Evolutionary conservation across 2,329 filamentous ascomycete species (phyloP).

Genomic region (Neocucurbitaria cava): DNA sequence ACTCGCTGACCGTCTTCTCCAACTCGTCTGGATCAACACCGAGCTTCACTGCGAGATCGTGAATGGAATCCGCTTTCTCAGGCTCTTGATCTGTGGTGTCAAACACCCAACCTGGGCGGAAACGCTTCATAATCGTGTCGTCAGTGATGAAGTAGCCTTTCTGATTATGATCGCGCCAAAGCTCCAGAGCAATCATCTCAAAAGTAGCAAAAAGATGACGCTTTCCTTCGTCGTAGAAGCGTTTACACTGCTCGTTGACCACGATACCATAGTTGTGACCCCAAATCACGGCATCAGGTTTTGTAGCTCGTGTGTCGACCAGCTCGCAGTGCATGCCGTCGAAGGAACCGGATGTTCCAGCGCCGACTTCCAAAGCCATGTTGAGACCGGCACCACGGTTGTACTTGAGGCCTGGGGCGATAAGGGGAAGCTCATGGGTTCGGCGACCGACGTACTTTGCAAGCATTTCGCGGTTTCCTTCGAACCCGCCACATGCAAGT

Average conservation of each 20-base stretch:
- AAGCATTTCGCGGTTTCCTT: slow-evolving; percentile 52
- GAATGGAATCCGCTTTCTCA: slow-evolving; percentile 50
- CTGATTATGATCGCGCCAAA: slow-evolving; percentile 52
- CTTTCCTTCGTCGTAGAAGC: slow-evolving; percentile 50
- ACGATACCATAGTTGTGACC: slow-evolving; percentile 55
- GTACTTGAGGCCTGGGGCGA: slow-evolving; percentile 51
- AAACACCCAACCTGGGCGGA: slow-evolving; percentile 53
- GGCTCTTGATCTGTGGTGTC: slow-evolving; percentile 53
- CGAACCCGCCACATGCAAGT: slow-evolving; percentile 52
- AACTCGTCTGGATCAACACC: slow-evolving; percentile 45
- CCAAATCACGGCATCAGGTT: slow-evolving; percentile 52
- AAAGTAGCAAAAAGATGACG: slow-evolving; percentile 54
- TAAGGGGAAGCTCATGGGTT: slow-evolving; percentile 50
- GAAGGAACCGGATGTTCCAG: slow-evolving; percentile 50
- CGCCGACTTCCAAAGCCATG: slow-evolving; percentile 53
- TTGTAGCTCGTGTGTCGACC: slow-evolving; percentile 51
- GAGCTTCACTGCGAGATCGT: slow-evolving; percentile 48
- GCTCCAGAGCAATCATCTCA: slow-evolving; percentile 52
- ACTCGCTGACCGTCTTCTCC: slow-evolving; percentile 50
- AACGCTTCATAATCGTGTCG: slow-evolving; percentile 50
- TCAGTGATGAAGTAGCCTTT: slow-evolving; percentile 54
- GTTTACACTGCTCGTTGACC: slow-evolving; percentile 50
- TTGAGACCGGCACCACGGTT: slow-evolving; percentile 50
- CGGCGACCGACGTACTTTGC: slow-evolving; percentile 50
- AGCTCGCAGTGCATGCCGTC: slow-evolving; percentile 54